These are phyloP conservation scores for Fusarium veterinarium DNA, from an alignment of 2,329 filamentous ascomycete species.

Conservation along the genomic window DNA sequence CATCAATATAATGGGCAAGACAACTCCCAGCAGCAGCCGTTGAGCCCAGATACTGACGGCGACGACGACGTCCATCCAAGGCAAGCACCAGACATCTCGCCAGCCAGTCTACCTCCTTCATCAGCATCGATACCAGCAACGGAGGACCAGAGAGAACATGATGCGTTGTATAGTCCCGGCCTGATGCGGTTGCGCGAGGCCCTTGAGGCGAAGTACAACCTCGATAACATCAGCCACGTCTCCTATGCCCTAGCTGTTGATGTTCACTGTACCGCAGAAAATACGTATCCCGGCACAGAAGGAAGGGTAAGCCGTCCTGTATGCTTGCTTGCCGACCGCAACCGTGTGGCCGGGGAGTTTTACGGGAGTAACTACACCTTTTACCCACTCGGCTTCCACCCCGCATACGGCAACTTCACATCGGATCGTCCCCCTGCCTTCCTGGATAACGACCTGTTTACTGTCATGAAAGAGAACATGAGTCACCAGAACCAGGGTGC, in stretches of 20 bases:
- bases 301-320: not conserved
- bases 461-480: not conserved
- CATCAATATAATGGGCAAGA: not conserved
- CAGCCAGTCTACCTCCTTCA: not conserved
- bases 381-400: not conserved
- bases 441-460: not conserved
- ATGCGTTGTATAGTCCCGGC: not conserved
- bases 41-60: not conserved
- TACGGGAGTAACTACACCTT: not conserved
- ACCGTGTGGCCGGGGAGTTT: not conserved
- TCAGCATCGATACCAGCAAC: not conserved
- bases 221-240: not conserved
- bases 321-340: not conserved
- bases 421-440: not conserved
- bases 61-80: not conserved
- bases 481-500: not conserved
- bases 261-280: not conserved
- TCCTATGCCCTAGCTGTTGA: not conserved
- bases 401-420: not conserved
- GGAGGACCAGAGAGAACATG: not conserved
- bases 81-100: not conserved
- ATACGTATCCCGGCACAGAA: fast-evolving
- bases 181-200: not conserved
- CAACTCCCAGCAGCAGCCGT: not conserved
- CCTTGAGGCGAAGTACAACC: not conserved